Evolutionary conservation across 2,329 filamentous ascomycete genomes (phyloP), one percentile per base, ranked within the genome.

Genomic region (Pseudogymnoascus sp.): DNA sequence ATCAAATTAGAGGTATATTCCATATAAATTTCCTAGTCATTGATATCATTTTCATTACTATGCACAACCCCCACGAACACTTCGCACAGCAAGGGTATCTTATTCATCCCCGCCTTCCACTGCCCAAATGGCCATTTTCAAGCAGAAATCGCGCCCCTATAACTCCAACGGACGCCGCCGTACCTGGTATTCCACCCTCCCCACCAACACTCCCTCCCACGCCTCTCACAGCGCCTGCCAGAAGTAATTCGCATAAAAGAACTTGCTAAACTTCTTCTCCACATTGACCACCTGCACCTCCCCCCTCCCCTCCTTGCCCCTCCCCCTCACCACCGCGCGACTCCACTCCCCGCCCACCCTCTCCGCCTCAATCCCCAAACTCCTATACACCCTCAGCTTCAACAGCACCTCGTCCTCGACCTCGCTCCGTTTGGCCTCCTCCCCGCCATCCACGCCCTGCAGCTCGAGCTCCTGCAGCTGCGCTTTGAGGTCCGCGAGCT

Each of bases 221-320:
- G 14, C 47, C 35, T 73, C 75, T 75, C 79, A 96, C 74, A 97
- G 80, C 31, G 87, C 93, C 71, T 91, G 83, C 95, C 95, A 99
- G 73, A 97, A 96, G 74, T 96, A 96, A 71, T 96, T 96, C 21
- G 93, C 91, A 72, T 97, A 96, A 73, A 96, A 97, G 74, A 89
- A 93, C 66, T 87, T 83, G 64, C 90, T 93, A 74, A 96, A 93
- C 78, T 95, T 96, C 70, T 89, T 87, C 71, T 97, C 93, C 74
- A 99, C 87, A 72, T 96, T 96, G 65, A 99, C 88, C 60, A 97
- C 90, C 74, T 96, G 91, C 61, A 97, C 91, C 74, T 97, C 93
- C 7, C 92, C 93, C 68, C 86, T 82, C 65, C 87, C 86, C 73
- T 96, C 97, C 78, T 92, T 93, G 68, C 86, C 82, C 65, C 87